Evolutionary conservation across 768 basidiomycete species (phyloP).

Genomic region (Pleurotus eryngii): DNA sequence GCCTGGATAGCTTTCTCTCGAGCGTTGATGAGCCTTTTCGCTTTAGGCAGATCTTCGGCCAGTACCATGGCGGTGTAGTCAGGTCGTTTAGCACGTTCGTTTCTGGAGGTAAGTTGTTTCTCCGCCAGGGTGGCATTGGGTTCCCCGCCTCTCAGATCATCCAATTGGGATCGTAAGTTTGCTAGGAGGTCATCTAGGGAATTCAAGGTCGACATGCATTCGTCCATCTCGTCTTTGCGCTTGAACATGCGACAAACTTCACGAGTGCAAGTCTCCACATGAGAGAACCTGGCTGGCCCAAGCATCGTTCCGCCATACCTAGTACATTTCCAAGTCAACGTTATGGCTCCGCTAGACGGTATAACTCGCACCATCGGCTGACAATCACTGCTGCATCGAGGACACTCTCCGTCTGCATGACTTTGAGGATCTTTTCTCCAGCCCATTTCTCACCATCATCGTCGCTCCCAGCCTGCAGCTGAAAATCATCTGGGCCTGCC

Average conservation of each 20-base stretch:
- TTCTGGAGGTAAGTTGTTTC: background rate
- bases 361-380: constrained; percentile 61
- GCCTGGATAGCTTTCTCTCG: constrained; percentile 66
- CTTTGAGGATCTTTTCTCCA: constrained; percentile 56
- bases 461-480: constrained; percentile 54
- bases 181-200: constrained; percentile 61
- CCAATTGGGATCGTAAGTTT: constrained; percentile 49
- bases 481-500: constrained; percentile 73
- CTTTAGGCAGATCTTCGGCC: constrained; percentile 54
- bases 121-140: background rate
- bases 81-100: constrained; percentile 19
- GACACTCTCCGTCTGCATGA: constrained; percentile 66
- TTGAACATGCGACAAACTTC: constrained; percentile 75
- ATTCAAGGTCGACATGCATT: constrained; percentile 50
- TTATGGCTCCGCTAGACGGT: background rate
- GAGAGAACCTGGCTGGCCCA: constrained; percentile 71
- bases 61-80: constrained; percentile 47
- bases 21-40: constrained; percentile 63
- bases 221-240: constrained; percentile 64
- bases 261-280: constrained; percentile 71
- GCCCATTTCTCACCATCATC: constrained; percentile 83
- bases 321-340: background rate
- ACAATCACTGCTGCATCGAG: constrained; percentile 81
- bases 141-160: constrained; percentile 12
- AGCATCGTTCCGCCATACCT: constrained; percentile 85